A percentile compares a stretch with the other conserved stretches of the same genome.
phyloP scores from a whole-genome alignment of 2,329 filamentous ascomycete species.

The Fusarium sp. region DNA sequence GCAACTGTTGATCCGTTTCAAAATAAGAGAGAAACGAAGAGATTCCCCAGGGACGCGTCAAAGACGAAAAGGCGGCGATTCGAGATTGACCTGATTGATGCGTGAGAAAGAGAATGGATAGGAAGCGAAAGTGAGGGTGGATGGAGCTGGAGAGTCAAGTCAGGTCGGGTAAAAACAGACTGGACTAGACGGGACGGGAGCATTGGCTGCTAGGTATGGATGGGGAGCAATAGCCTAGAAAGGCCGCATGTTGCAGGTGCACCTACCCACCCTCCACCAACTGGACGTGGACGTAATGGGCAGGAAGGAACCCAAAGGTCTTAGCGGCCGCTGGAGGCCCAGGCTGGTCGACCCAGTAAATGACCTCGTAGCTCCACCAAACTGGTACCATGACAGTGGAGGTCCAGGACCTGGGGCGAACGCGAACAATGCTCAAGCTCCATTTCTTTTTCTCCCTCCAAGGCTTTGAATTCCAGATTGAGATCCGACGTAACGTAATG shows the following conservation, averaged over 20 bases:
- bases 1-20: slow-evolving; percentile 7
- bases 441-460: slow-evolving; percentile 10
- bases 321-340: slow-evolving; percentile 26
- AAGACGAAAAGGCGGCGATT: slow-evolving; percentile 26
- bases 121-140: slow-evolving; percentile 22
- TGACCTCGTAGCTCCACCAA: slow-evolving; percentile 2
- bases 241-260: neutral
- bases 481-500: slow-evolving; percentile 19
- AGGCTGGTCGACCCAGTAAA: slow-evolving; percentile 1
- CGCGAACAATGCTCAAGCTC: neutral
- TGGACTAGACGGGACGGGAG: neutral
- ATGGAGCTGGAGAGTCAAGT: slow-evolving; percentile 9
- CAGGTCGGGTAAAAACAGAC: slow-evolving; percentile 13
- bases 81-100: slow-evolving; percentile 29
- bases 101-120: slow-evolving; percentile 23
- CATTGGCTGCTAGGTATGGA: neutral
- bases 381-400: slow-evolving; percentile 1
- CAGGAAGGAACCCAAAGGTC: slow-evolving; percentile 26
- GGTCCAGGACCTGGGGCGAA: slow-evolving; percentile 4
- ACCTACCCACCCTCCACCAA: neutral
- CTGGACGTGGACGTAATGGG: neutral
- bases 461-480: slow-evolving; percentile 14
- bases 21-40: slow-evolving; percentile 9
- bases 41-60: slow-evolving; percentile 21
- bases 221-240: neutral